A percentile compares a stretch with the other conserved stretches of the same genome.
Conservation (phyloP, 148 eudicot genomes). For the Pouteria glomerata region DNA sequence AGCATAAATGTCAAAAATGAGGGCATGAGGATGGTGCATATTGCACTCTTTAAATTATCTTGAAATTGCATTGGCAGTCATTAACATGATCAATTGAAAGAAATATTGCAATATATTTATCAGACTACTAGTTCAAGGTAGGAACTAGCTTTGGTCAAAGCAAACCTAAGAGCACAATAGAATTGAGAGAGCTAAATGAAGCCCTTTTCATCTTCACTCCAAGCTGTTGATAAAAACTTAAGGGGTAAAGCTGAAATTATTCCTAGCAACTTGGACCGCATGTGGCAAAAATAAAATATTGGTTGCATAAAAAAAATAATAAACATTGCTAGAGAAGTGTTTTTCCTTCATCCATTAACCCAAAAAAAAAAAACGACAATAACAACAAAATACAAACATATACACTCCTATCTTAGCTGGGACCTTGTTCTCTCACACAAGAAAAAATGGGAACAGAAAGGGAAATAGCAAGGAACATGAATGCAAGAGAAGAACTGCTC, state of each 20-base stretch:
- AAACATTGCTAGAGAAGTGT: not conserved
- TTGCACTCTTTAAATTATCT: not conserved
- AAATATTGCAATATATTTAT: not conserved
- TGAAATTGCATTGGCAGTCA: not conserved
- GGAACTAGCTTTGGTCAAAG: slow-evolving; percentile 1
- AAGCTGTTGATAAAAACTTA: not conserved
- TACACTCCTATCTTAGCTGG: not conserved
- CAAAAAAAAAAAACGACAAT: too few relatives aligned
- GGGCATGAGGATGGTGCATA: not conserved
- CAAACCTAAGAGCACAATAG: not conserved
- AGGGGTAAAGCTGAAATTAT: not conserved
- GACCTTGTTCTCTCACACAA: not conserved
- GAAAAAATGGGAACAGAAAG: not conserved
- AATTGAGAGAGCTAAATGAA: not conserved
- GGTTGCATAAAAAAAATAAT: not conserved
- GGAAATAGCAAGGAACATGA: not conserved
- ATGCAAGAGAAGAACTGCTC: not conserved
- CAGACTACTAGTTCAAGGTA: not conserved
- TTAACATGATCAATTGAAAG: not conserved
- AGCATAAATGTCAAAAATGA: not conserved
- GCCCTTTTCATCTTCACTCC: not conserved
- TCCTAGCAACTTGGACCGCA: not conserved
- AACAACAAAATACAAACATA: not conserved
- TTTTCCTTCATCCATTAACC: too few relatives aligned
- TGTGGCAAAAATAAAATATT: not conserved